Evolutionary conservation across 75 land plant species (phyloP).

Genomic region (Pseudotsuga menziesii): DNA sequence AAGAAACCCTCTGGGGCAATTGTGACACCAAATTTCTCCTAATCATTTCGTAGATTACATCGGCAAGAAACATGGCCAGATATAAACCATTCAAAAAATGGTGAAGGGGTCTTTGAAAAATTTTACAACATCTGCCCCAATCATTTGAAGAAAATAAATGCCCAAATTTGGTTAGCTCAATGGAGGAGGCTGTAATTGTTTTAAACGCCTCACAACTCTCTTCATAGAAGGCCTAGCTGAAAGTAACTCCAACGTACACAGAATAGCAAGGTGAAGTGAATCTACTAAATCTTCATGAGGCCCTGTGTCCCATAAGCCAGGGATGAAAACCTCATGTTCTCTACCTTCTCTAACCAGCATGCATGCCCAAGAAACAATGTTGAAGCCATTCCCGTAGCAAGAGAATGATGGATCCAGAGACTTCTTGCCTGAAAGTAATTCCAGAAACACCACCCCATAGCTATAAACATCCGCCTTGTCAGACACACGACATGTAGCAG

Average conservation of each 20-base stretch:
- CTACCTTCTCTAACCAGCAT: constrained; percentile 41
- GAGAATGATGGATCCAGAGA: constrained; percentile 67
- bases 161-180: background rate
- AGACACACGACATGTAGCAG: constrained; percentile 65
- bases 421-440: constrained; percentile 68
- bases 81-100: background rate
- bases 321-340: constrained; percentile 35
- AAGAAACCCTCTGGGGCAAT: background rate
- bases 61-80: background rate
- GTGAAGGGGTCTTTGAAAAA: background rate
- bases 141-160: constrained; percentile 2
- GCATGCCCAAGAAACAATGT: constrained; percentile 60
- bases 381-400: constrained; percentile 62
- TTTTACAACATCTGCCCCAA: constrained; percentile 3
- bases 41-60: no score
- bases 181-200: constrained; percentile 14
- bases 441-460: constrained; percentile 76
- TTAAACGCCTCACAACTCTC: constrained; percentile 49
- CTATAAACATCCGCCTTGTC: constrained; percentile 84
- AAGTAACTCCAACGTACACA: constrained; percentile 54
- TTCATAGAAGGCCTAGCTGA: constrained; percentile 60
- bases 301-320: constrained; percentile 48
- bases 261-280: constrained; percentile 44
- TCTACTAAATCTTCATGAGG: constrained; percentile 43
- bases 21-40: background rate